Conservation (phyloP, 2,329 filamentous ascomycete genomes). For the Cercospora janseana region DNA sequence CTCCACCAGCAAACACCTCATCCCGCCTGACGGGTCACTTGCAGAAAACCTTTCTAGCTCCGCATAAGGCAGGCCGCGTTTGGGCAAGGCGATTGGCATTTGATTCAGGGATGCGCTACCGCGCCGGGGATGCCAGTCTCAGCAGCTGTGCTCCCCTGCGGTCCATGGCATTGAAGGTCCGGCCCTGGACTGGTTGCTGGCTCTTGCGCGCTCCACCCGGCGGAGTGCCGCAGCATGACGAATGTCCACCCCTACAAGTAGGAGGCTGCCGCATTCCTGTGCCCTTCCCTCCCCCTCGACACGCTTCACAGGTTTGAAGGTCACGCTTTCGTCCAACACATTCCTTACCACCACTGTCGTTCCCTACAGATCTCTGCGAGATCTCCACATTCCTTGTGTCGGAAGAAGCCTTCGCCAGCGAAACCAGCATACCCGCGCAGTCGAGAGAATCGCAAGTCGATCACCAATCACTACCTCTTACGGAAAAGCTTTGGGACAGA, state of each 20-base stretch:
- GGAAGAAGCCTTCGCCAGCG: constrained; percentile 14
- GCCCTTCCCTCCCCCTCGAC: constrained; percentile 14
- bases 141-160: constrained; percentile 8
- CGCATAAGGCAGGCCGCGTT: constrained; percentile 20
- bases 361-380: constrained; percentile 31
- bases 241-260: constrained; percentile 21
- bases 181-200: constrained; percentile 18
- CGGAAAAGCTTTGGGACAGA: constrained; percentile 14
- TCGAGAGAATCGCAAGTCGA: constrained; percentile 25
- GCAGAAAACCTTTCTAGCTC: constrained; percentile 19
- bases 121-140: constrained; percentile 16
- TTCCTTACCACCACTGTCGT: constrained; percentile 26
- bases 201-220: constrained; percentile 7
- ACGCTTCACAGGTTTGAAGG: constrained; percentile 31
- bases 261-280: constrained; percentile 17
- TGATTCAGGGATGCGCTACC: constrained; percentile 9
- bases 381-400: constrained; percentile 27
- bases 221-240: constrained; percentile 12
- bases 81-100: constrained; percentile 20
- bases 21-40: constrained; percentile 14
- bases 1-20: constrained; percentile 13
- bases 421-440: neutral
- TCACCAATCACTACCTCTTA: constrained; percentile 21
- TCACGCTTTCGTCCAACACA: constrained; percentile 27
- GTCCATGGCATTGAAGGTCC: constrained; percentile 8